phyloP scores from a whole-genome alignment of 768 basidiomycete species.

The Tricholoma flavovirens region DNA sequence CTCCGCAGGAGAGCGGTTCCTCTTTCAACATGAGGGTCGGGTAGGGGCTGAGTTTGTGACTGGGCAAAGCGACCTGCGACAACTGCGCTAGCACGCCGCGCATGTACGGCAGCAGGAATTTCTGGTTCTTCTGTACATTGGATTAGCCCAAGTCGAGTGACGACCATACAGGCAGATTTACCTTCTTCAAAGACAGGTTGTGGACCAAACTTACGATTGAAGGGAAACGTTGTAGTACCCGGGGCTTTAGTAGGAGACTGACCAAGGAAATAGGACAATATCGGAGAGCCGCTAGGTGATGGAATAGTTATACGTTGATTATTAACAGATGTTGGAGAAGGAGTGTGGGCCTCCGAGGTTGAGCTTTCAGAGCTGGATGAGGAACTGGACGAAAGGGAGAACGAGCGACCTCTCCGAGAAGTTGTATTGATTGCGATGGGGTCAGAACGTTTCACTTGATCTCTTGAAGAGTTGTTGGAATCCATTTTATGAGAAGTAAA shows the following conservation, averaged over 20 bases:
- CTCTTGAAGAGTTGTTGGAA: slow-evolving; percentile 23
- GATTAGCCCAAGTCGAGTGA: not conserved
- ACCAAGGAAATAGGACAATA: slow-evolving; percentile 61
- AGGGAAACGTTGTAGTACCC: slow-evolving; percentile 49
- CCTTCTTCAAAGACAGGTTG: slow-evolving; percentile 67
- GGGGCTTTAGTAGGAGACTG: slow-evolving; percentile 54
- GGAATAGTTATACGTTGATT: slow-evolving; percentile 40
- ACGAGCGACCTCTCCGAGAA: slow-evolving; percentile 47
- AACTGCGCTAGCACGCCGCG: slow-evolving; percentile 57
- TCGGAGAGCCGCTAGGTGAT: slow-evolving; percentile 63
- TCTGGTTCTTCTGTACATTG: slow-evolving; percentile 36
- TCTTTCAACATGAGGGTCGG: slow-evolving; percentile 52
- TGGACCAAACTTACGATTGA: slow-evolving; percentile 50
- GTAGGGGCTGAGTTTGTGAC: slow-evolving; percentile 31
- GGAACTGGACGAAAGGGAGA: slow-evolving; percentile 57
- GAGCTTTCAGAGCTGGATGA: slow-evolving; percentile 47
- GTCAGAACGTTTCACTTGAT: slow-evolving; percentile 41
- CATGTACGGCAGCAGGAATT: slow-evolving; percentile 37
- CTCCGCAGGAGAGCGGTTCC: slow-evolving; percentile 69
- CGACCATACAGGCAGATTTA: slow-evolving; percentile 19
- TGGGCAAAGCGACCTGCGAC: slow-evolving; percentile 51
- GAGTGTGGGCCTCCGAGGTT: slow-evolving; percentile 47
- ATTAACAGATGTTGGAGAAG: slow-evolving; percentile 36
- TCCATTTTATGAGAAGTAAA: slow-evolving; percentile 8
- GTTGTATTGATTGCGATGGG: slow-evolving; percentile 57